Conservation (phyloP, 371 early-diverging fungal species). For the Funneliformis caledonium region DNA sequence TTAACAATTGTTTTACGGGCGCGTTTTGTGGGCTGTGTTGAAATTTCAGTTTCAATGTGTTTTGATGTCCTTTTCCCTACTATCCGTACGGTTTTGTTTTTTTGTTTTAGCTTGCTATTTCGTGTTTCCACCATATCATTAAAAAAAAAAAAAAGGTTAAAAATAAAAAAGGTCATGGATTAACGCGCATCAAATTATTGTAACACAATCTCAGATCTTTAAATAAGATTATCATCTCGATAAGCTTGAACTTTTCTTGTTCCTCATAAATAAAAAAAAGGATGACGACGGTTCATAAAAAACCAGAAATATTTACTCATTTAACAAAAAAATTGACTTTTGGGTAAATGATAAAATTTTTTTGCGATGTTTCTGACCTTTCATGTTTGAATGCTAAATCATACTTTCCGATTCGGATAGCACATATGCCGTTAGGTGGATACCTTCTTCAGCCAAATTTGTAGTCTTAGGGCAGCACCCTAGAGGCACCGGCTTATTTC, state of each 20-base stretch:
- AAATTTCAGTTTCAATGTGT: background rate
- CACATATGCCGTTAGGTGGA: background rate
- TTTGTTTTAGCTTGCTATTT: background rate
- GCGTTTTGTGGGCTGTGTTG: background rate
- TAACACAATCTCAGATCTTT: background rate
- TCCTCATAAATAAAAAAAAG: background rate
- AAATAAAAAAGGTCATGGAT: too few species aligned
- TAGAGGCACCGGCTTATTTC: background rate
- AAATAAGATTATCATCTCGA: background rate
- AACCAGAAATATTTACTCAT: background rate
- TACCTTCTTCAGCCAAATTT: background rate
- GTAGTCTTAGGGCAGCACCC: background rate
- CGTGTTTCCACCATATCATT: constrained; percentile 16
- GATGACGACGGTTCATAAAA: background rate
- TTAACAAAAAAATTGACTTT: background rate
- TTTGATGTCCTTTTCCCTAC: background rate
- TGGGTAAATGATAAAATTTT: background rate
- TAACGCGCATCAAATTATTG: too few species aligned
- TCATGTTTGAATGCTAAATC: background rate
- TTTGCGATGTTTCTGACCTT: background rate
- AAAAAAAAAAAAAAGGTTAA: too few species aligned
- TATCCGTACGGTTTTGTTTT: background rate
- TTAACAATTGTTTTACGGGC: background rate
- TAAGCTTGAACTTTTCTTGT: background rate
- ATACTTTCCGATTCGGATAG: background rate